Base-by-base conservation (phyloP, 768 basidiomycete species). In the Amanita polypyramis region DNA sequence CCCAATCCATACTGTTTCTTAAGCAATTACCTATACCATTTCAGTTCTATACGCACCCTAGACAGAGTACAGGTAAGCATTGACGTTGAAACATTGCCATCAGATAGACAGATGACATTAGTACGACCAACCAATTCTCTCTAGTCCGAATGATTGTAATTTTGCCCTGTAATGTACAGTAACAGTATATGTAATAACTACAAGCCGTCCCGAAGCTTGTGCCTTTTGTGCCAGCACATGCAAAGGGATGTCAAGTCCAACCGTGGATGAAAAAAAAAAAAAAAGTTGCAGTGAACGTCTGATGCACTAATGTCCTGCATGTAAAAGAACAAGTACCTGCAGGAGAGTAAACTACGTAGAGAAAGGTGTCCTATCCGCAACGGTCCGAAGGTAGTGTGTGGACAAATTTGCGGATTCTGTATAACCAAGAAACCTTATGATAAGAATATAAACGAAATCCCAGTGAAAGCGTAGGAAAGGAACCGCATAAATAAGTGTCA, bases 401-500 rank as follows among this genome's bases (percentile, higher is more conserved):
- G 21, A 19, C 5, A 19, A 15, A 12, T 2, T 41, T 15, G 27
- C 30, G 42, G 21, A 20, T 36, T 21, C 33, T 36, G 44, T 35
- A 37, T 37, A 46, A 39, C 23, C 46, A 47, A 47, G 27, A 39
- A 40, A 27, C 27, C n/a, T 38, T 40, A 40, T 40, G 27, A 47
- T 47, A 47, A 47, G 46, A 40, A 47, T 47, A 47, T 32, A 6
- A 47, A 25, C n/a, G 34, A 47, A 30, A 46, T 29, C 37, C 37
- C 17, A 19, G n/a, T 21, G 27, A 33, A 43, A 29, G n/a, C 17
- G 9, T 27, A n/a, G 14, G 43, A 20, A 15, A 21, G 17, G 36
- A 11, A 15, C 25, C 5, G 19, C 5, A 20, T 14, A 10, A 37
- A 46, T 21, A 35, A 17, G 23, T 27, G 11, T n/a, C 21, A 27